Evolutionary conservation across 2,329 filamentous ascomycete genomes (phyloP).

Genomic region (Neurospora sp.): DNA sequence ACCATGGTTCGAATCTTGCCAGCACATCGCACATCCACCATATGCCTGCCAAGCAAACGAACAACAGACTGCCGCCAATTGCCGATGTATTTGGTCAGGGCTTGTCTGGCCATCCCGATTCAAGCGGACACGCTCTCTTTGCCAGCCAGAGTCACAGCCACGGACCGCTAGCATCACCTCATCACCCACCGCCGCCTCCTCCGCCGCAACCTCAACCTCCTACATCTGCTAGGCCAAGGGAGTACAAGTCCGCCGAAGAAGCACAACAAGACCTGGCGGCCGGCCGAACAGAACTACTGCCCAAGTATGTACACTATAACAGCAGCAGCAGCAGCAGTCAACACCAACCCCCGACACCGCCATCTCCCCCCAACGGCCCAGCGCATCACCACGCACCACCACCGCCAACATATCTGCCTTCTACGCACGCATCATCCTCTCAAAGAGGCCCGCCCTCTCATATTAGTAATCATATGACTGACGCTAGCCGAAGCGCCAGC

Average conservation of each 20-base stretch:
- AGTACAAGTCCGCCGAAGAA: constrained; percentile 94
- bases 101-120: constrained; percentile 53
- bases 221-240: constrained; percentile 58
- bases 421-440: constrained; percentile 1
- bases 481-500: constrained; percentile 48
- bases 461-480: constrained; percentile 18
- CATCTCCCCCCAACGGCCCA: constrained; percentile 57
- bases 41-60: constrained; percentile 76
- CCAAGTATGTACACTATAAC: constrained; percentile 90
- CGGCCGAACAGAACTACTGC: constrained; percentile 84
- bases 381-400: constrained; percentile 11
- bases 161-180: constrained; percentile 67
- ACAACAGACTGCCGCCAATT: constrained; percentile 86
- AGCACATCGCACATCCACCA: constrained; percentile 88
- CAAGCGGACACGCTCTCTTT: constrained; percentile 40
- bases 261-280: constrained; percentile 83
- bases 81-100: constrained; percentile 88
- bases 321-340: constrained; percentile 51
- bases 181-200: constrained; percentile 52
- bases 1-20: constrained; percentile 73
- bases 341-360: constrained; percentile 86
- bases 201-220: constrained; percentile 32
- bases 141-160: constrained; percentile 55
- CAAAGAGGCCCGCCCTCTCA: constrained; percentile 1
- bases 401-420: constrained; percentile 1